Conservation (phyloP, 805 yeast species). For the Lipomyces yamanashiensis region DNA sequence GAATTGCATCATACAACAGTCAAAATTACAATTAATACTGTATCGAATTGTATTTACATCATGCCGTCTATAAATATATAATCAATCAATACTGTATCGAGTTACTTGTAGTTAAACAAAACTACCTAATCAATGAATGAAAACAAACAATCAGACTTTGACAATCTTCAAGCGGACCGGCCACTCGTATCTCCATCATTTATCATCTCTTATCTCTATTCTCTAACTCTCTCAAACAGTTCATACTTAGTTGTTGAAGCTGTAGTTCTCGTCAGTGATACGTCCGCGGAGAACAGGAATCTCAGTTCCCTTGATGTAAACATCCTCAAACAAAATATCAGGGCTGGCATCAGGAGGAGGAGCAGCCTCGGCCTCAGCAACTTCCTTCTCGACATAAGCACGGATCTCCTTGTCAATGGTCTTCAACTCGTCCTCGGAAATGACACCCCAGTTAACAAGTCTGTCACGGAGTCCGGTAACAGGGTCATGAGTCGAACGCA, state of each 20-base stretch:
- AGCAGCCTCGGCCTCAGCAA: conserved; percentile 88
- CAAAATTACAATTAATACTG: too few relatives aligned
- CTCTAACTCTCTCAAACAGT: neutral
- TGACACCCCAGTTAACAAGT: conserved; percentile 78
- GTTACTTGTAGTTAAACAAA: too few relatives aligned
- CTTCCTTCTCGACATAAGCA: conserved; percentile 92
- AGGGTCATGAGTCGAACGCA: conserved; percentile 98
- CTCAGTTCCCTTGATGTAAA: conserved; percentile 93
- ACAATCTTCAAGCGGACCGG: conserved; percentile 26
- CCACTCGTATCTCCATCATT: conserved; percentile 9
- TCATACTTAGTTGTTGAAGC: conserved; percentile 50
- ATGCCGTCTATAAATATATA: too few relatives aligned
- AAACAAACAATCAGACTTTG: neutral
- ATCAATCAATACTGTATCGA: too few relatives aligned
- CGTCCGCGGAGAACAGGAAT: conserved; percentile 93
- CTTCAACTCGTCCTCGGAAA: conserved; percentile 94
- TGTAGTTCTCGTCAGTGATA: conserved; percentile 94
- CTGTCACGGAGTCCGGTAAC: conserved; percentile 93
- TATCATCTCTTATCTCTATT: neutral
- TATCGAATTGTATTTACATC: too few relatives aligned
- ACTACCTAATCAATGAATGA: conserved; percentile 3
- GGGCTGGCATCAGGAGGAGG: conserved; percentile 95
- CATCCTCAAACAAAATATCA: conserved; percentile 94
- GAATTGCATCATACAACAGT: too few relatives aligned
- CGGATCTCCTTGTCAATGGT: conserved; percentile 95